Base-by-base conservation (phyloP, 768 basidiomycete genomes). In the Lactarius pseudohatsudake region DNA sequence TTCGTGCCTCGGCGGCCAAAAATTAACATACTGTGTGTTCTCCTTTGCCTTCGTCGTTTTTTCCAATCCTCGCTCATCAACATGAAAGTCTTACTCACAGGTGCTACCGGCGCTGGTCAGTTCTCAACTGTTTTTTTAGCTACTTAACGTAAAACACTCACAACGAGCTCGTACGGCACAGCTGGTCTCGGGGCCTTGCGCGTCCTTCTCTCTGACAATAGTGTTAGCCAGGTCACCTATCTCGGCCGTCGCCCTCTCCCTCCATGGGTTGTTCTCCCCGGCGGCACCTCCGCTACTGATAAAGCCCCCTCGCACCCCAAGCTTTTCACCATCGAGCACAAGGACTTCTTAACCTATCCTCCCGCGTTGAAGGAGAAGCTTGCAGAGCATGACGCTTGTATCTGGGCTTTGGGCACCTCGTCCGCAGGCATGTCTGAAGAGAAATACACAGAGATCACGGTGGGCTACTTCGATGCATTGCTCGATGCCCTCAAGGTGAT, bases 321-420 rank as follows among this genome's bases (percentile, higher is more conserved):
- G 56, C 70, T 71, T n/a, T 60, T 30, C 16, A 66, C 72, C 2
- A 36, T 74, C 36, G 66, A 69, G 8, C 71, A 71, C 36, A 36
- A 60, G 4, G 63, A 73, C 57, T 75, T 73, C 61, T 41, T 62
- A 8, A 9, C 34, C 3, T 74, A 71, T 59, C 69, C 74, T 6
- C 28, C 67, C 3, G 40, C 41, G 8, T 50, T 75, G 9, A 64
- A 64, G 43, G 53, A 53, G 11, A 62, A 32, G n/a, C 59, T 75
- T n/a, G 66, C 63, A 28, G 67, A 57, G 16, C 73, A 72, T 15
- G 71, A 74, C 26, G 71, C 72, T n/a, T 72, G 72, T 54, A 69
- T 75, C 7, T 75, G 74, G 72, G 74, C 74, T 36, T 67, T 72
- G 53, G 74, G 74, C 1, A 66, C 26, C 32, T 62, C 71, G 3